Evolutionary conservation across 1,284 basidiomycete species (phyloP).

Genomic region (Sporisorium scitamineum): DNA sequence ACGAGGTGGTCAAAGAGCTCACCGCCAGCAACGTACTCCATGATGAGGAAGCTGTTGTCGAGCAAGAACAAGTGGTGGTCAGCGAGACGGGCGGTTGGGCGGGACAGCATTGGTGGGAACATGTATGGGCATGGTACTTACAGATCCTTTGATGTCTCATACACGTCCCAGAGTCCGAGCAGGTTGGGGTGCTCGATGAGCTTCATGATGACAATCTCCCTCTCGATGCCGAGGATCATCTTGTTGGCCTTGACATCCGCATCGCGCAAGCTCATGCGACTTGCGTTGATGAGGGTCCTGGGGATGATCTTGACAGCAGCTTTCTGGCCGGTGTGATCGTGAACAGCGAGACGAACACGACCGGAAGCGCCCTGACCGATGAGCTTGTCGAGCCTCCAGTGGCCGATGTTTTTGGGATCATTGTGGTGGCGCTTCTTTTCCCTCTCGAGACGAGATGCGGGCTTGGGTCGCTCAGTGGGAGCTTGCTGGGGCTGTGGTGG

Average conservation of each 20-base stretch:
- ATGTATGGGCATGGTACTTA: conserved; percentile 11
- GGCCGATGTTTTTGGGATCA: conserved; percentile 77
- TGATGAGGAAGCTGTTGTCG: conserved; percentile 76
- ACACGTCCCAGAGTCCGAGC: conserved; percentile 93
- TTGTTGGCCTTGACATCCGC: conserved; percentile 81
- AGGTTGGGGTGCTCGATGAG: conserved; percentile 97
- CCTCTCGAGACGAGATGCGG: conserved; percentile 61
- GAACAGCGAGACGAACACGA: conserved; percentile 89
- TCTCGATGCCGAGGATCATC: conserved; percentile 86
- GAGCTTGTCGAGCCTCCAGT: conserved; percentile 92
- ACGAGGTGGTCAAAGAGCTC: conserved; percentile 97
- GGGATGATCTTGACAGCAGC: conserved; percentile 98
- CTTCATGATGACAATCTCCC: conserved; percentile 99
- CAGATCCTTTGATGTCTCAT: conserved; percentile 91
- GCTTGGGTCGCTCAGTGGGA: conserved; percentile 38
- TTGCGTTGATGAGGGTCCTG: conserved; percentile 80
- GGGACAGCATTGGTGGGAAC: neutral
- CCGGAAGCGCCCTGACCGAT: conserved; percentile 87
- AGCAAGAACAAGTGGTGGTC: conserved; percentile 2
- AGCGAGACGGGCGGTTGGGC: too few relatives aligned
- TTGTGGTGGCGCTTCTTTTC: conserved; percentile 70
- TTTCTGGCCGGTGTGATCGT: conserved; percentile 86
- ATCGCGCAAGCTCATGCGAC: conserved; percentile 79
- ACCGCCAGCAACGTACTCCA: conserved; percentile 97
- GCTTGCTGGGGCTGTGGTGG: conserved; percentile 28